Conservation (phyloP, 176 grass and related monocot genomes). For the Aechmea fasciata region DNA sequence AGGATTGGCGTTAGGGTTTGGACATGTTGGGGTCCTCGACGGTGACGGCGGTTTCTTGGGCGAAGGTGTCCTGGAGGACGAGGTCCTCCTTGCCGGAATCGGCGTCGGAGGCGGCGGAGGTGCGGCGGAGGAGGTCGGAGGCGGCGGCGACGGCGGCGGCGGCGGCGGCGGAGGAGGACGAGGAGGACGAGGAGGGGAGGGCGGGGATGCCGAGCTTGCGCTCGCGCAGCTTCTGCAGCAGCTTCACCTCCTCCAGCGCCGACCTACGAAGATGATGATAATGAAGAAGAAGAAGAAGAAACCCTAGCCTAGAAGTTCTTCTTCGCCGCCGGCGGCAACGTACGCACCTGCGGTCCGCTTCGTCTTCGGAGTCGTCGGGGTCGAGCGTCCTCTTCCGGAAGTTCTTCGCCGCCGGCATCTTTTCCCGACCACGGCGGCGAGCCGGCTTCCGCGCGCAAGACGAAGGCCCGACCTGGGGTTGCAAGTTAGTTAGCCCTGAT, state of each 20-base stretch:
- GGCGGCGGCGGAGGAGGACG: not conserved
- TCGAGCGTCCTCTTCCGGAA: conserved; percentile 60
- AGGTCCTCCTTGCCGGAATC: conserved; percentile 62
- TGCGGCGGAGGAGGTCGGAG: not conserved
- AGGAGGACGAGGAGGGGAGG: not conserved
- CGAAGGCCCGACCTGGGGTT: too few species aligned
- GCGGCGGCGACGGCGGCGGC: conserved; percentile 19
- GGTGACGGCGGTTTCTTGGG: conserved; percentile 91
- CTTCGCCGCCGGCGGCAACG: too few species aligned
- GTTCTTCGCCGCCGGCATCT: conserved; percentile 29
- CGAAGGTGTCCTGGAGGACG: conserved; percentile 92
- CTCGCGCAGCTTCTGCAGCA: conserved; percentile 55
- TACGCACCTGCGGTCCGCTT: conserved; percentile 37
- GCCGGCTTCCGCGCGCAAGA: too few species aligned
- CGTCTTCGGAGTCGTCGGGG: conserved; percentile 48
- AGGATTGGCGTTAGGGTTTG: too few species aligned
- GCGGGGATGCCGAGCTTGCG: conserved; percentile 44
- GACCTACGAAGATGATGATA: conserved; percentile 20
- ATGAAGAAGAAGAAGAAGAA: not conserved
- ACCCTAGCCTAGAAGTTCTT: too few species aligned
- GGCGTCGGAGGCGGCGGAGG: not conserved
- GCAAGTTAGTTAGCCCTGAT: too few species aligned
- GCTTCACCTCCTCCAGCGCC: conserved; percentile 65
- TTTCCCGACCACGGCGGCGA: not conserved
- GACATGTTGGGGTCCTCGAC: conserved; percentile 97